Percentiles rank a stretch among this genome's conserved stretches.
Evolutionary conservation across 495 filamentous ascomycete species (phyloP).

Genomic region (Collariella sp.): DNA sequence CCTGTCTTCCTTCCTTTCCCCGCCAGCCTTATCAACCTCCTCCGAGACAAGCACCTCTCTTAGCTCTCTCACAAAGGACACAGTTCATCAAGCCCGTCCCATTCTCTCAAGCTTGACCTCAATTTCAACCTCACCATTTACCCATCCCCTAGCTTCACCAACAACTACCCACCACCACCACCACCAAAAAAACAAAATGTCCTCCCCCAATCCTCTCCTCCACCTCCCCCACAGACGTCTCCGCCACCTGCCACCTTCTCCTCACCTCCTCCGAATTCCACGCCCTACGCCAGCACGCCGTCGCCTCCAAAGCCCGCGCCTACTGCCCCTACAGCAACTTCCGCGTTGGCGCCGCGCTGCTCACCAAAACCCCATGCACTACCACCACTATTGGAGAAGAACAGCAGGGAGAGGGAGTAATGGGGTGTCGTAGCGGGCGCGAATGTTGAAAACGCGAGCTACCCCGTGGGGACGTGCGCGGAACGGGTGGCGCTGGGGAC

Average conservation of each 20-base stretch:
- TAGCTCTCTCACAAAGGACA: neutral
- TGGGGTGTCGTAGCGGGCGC: conserved; percentile 52
- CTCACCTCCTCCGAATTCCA: conserved; percentile 53
- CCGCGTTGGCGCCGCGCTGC: conserved; percentile 76
- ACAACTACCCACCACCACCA: neutral
- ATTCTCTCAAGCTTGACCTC: neutral
- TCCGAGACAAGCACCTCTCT: neutral
- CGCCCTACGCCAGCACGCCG: conserved; percentile 49
- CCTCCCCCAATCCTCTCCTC: conserved; percentile 17
- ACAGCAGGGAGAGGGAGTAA: conserved; percentile 5
- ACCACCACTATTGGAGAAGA: too few relatives aligned
- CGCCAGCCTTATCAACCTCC: neutral
- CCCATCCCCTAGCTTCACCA: neutral
- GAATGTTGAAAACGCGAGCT: conserved; percentile 91
- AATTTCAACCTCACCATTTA: neutral
- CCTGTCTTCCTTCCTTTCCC: neutral
- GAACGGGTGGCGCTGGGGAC: conserved; percentile 77
- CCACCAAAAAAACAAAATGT: neutral
- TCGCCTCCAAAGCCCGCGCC: conserved; percentile 60
- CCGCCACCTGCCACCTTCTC: conserved; percentile 33
- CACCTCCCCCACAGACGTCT: conserved; percentile 19
- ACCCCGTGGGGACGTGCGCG: conserved; percentile 90
- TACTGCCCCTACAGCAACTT: conserved; percentile 95
- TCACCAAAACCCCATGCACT: conserved; percentile 43
- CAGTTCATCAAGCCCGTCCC: neutral